Conservation (phyloP, 495 filamentous ascomycete genomes). For the Margaritispora aquatica region DNA sequence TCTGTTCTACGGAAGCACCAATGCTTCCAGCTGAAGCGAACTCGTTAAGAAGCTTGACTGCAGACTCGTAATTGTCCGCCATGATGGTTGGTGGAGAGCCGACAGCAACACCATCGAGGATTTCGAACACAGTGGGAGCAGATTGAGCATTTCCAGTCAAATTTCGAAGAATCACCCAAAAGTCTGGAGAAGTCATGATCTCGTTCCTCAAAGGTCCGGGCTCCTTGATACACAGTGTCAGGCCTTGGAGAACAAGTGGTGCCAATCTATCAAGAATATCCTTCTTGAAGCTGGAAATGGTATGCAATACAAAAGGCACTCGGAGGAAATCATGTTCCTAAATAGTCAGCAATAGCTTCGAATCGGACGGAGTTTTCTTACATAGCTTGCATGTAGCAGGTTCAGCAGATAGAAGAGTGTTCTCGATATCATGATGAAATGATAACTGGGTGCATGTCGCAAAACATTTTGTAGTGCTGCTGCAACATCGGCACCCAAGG, state of each 20-base stretch:
- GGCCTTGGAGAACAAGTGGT: slow-evolving; percentile 65
- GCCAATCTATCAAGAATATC: slow-evolving; percentile 71
- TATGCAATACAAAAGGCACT: slow-evolving; percentile 87
- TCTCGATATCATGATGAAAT: slow-evolving; percentile 74
- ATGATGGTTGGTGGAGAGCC: slow-evolving; percentile 69
- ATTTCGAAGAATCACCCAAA: slow-evolving; percentile 86
- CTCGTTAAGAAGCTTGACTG: slow-evolving; percentile 75
- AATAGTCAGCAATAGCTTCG: neutral
- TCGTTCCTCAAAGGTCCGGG: slow-evolving; percentile 76
- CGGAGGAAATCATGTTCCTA: slow-evolving; percentile 87
- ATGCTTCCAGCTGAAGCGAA: slow-evolving; percentile 83
- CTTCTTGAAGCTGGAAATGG: slow-evolving; percentile 79
- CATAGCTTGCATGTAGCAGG: slow-evolving; percentile 80
- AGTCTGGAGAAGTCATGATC: slow-evolving; percentile 92
- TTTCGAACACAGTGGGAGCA: slow-evolving; percentile 72
- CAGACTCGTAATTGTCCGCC: slow-evolving; percentile 90
- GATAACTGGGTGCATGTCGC: slow-evolving; percentile 68
- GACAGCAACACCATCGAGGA: slow-evolving; percentile 67
- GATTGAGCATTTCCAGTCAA: slow-evolving; percentile 62
- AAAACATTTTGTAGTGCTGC: slow-evolving; percentile 75
- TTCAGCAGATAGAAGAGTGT: slow-evolving; percentile 81
- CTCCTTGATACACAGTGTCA: slow-evolving; percentile 71
- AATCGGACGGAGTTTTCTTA: slow-evolving; percentile 34
- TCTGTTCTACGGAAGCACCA: slow-evolving; percentile 73
- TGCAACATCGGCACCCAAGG: slow-evolving; percentile 70